These are phyloP conservation scores for Candida chilensis DNA, from an alignment of 805 yeast genomes.

Conservation along the genomic window DNA sequence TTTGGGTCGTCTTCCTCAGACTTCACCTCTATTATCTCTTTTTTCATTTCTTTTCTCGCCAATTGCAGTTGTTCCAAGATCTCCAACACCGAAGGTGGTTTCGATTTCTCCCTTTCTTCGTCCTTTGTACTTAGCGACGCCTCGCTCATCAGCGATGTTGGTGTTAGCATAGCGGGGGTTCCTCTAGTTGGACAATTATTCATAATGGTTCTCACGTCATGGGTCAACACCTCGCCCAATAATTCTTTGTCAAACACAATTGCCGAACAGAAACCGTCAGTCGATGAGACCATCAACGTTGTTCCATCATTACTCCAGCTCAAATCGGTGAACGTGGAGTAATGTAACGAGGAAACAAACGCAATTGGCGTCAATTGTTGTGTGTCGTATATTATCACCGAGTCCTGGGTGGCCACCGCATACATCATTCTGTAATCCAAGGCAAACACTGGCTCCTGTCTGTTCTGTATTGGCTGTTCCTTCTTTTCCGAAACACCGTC, in stretches of 20 bases:
- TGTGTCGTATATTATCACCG: slow-evolving; percentile 77
- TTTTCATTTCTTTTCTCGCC: no score
- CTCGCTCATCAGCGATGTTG: no score
- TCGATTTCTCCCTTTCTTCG: no score
- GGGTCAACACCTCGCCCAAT: slow-evolving; percentile 41
- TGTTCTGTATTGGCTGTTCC: slow-evolving; percentile 1
- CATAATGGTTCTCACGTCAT: slow-evolving; percentile 9
- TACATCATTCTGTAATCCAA: slow-evolving; percentile 77
- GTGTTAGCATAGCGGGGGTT: not conserved
- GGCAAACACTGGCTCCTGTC: slow-evolving; percentile 26
- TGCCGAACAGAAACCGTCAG: slow-evolving; percentile 87
- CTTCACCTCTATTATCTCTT: no score
- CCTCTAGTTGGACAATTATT: slow-evolving; percentile 2
- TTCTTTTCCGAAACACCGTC: no score
- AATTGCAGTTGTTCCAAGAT: no score
- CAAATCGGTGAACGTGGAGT: slow-evolving; percentile 81
- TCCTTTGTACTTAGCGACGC: no score
- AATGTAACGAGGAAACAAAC: slow-evolving; percentile 71
- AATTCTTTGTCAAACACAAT: slow-evolving; percentile 42
- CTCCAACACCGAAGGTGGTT: no score
- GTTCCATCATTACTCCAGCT: slow-evolving; percentile 78
- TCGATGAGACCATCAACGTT: slow-evolving; percentile 64
- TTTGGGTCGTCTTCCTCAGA: slow-evolving; percentile 6
- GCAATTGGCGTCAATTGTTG: slow-evolving; percentile 62
- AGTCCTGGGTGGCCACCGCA: slow-evolving; percentile 90